Evolutionary conservation across 768 basidiomycete genomes (phyloP).

Genomic region (Rhodosporidiobolus sp.): DNA sequence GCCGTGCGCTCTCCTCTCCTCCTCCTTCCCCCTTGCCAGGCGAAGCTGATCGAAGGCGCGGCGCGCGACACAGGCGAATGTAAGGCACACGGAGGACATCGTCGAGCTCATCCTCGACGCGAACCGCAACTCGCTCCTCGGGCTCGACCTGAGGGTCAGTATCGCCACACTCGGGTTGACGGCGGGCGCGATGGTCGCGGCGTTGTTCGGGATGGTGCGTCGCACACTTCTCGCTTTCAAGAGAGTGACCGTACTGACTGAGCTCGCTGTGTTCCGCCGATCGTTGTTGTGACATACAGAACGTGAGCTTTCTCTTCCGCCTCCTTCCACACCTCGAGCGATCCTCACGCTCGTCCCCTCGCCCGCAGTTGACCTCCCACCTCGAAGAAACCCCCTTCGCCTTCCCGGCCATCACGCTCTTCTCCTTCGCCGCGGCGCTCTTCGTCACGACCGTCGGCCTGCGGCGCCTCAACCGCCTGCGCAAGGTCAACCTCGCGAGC

Average conservation of each 20-base stretch:
- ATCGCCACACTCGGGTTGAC: conserved; percentile 92
- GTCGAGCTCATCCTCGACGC: conserved; percentile 94
- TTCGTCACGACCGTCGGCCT: conserved; percentile 66
- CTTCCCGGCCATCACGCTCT: conserved; percentile 64
- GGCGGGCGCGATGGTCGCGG: conserved; percentile 80
- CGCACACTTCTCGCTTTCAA: background rate
- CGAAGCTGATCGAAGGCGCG: background rate
- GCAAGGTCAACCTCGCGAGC: conserved; percentile 47
- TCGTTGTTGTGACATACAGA: background rate
- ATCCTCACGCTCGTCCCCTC: conserved; percentile 1
- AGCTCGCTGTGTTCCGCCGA: background rate
- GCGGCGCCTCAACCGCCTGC: conserved; percentile 54
- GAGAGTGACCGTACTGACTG: background rate
- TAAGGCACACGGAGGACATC: conserved; percentile 96
- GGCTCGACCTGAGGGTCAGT: conserved; percentile 89
- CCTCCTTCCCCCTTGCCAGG: background rate
- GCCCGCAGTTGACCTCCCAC: conserved; percentile 65
- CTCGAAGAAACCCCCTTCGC: conserved; percentile 71
- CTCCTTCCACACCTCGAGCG: background rate
- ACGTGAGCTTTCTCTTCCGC: conserved; percentile 3
- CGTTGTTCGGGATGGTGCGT: conserved; percentile 80
- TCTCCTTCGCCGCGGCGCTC: conserved; percentile 60
- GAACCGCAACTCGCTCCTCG: conserved; percentile 86
- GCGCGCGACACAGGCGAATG: conserved; percentile 62
- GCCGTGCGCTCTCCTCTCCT: conserved; percentile 15